Base-by-base conservation (phyloP, 1,284 basidiomycete genomes). In the Ustilago shanxiensis region DNA sequence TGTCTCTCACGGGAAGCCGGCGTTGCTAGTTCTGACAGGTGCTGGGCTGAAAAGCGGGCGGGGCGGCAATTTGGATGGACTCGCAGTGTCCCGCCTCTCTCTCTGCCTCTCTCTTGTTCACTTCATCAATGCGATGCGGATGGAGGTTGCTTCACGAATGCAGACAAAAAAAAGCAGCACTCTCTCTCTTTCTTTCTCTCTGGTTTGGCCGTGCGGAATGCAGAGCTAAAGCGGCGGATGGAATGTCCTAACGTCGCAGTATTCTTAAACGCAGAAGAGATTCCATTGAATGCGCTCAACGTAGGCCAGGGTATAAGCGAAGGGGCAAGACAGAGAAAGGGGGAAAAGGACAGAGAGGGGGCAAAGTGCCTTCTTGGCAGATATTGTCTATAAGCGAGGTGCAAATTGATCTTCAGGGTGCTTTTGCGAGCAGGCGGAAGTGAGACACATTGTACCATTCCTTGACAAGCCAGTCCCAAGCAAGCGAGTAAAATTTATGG, bases 21-120 rank as follows among this genome's bases (percentile, higher is more conserved):
- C 28, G 24, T 16, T 5, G 41, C 16, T 44, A 14, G 8, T 44
- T 44, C 35, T 54, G 52, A 54, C 33, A 35, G 52, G 24, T 26
- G 52, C 52, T 54, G 52, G 52, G 52, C 52, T 54, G 52, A 54
- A 54, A 24, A 28, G 3, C 14, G 47, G 47, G 22, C 47, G 47
- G 47, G 47, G 26, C 47, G 47, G 47, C 47, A 49, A 26, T 26
- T 49, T 7, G 47, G 31, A 11, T 33, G 31, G 26, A 14, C 20
- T 26, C 28, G 47, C 47, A 22, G 7, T 49, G 11, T 29, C 24
- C 47, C 47, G 47, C 47, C 26, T 37, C 9, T 37, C n/a, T n/a
- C n/a, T n/a, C n/a, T 33, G 5, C 31, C 31, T 33, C 31, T 11
- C 31, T 33, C 11, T 33, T 11, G 11, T 7, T 5, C 31, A 11